A percentile compares a stretch with the other conserved stretches of the same genome.
Conservation (phyloP, 805 yeast species). For the Groenewaldozyma salmanticensis region DNA sequence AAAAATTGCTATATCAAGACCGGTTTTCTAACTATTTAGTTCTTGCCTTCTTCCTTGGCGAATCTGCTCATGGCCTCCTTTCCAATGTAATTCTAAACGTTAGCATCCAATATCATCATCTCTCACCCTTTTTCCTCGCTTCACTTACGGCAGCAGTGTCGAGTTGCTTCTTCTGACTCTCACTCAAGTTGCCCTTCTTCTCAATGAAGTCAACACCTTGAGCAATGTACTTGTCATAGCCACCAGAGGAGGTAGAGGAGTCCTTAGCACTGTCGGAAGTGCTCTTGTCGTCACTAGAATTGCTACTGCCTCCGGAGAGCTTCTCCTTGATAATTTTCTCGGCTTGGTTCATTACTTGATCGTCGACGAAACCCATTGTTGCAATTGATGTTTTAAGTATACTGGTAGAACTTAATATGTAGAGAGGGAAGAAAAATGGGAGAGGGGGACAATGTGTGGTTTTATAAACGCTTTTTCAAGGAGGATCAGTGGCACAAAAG, state of each 20-base stretch:
- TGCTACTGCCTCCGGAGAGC: too few relatives aligned
- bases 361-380: too few relatives aligned
- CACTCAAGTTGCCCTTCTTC: constrained; percentile 13
- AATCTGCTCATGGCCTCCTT: constrained; percentile 11
- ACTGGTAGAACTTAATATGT: too few relatives aligned
- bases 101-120: background rate
- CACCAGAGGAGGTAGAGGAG: constrained; percentile 6
- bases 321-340: too few relatives aligned
- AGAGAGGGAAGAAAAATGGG: too few relatives aligned
- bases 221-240: constrained; percentile 24
- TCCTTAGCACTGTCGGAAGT: too few relatives aligned
- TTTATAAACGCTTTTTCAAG: too few relatives aligned
- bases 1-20: background rate
- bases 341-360: too few relatives aligned
- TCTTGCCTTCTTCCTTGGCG: background rate
- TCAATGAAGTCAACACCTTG: constrained; percentile 22
- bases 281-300: too few relatives aligned
- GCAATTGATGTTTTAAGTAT: too few relatives aligned
- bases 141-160: constrained; percentile 11
- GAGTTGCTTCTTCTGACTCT: constrained; percentile 10
- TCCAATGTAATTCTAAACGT: constrained; percentile 11
- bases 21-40: background rate
- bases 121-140: background rate
- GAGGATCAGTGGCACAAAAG: too few relatives aligned
- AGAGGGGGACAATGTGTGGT: too few relatives aligned